These are phyloP conservation scores for Lolium perenne DNA, from an alignment of 176 grass and related monocot species.

Conservation along the genomic window DNA sequence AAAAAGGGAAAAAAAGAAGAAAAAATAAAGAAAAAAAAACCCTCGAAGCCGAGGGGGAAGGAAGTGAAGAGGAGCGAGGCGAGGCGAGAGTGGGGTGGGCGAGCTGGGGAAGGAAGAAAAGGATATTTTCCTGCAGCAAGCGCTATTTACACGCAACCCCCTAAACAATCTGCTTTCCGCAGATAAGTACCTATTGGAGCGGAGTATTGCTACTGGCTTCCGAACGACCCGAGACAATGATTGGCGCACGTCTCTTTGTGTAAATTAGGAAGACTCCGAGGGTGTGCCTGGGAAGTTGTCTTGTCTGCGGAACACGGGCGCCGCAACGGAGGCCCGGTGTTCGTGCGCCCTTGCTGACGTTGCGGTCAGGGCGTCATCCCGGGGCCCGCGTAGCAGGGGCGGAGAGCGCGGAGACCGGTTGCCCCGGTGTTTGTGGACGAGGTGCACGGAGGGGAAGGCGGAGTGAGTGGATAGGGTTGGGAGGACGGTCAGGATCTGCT, in stretches of 20 bases:
- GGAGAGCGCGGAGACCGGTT: too few relatives aligned
- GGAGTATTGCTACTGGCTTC: background rate
- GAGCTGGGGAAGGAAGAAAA: constrained; percentile 1
- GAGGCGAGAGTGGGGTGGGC: background rate
- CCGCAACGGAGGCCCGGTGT: background rate
- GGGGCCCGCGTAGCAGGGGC: background rate
- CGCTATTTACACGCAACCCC: rapidly evolving
- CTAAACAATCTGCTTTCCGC: rapidly evolving
- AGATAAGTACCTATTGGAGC: rapidly evolving
- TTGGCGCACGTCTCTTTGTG: background rate
- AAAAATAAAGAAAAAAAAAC: constrained; percentile 18
- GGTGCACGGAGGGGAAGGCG: background rate
- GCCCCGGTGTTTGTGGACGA: background rate
- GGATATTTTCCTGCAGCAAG: constrained; percentile 43
- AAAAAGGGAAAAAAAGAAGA: background rate
- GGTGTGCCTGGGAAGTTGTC: background rate
- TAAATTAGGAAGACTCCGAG: rapidly evolving
- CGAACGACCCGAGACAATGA: background rate
- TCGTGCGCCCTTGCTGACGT: background rate
- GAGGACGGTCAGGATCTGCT: constrained; percentile 29
- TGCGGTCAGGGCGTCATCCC: too few relatives aligned
- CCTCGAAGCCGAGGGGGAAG: constrained; percentile 54
- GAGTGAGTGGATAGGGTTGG: constrained; percentile 21
- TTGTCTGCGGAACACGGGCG: background rate
- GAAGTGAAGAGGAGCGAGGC: background rate